These are phyloP conservation scores for Fagus sylvatica DNA, from an alignment of 306 rosid species.

Conservation along the genomic window DNA sequence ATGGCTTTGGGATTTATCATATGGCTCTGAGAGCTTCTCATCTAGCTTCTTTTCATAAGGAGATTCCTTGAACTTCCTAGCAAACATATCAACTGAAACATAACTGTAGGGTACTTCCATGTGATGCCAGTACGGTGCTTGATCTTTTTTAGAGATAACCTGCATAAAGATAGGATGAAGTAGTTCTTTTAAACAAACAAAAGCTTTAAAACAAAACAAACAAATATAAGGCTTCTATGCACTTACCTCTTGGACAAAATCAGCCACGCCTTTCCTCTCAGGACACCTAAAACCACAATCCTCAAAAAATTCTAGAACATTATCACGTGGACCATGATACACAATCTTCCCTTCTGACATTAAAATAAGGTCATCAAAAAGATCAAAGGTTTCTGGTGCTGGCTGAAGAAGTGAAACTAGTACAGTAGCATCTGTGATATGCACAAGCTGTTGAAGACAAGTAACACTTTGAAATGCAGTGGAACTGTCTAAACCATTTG, in stretches of 20 bases:
- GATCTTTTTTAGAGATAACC: slow-evolving; percentile 36
- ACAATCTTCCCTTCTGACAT: slow-evolving; percentile 44
- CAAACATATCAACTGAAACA: slow-evolving; percentile 32
- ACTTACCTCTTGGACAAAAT: background rate
- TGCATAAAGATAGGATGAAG: background rate
- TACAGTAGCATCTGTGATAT: slow-evolving; percentile 19
- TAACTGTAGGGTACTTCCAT: slow-evolving; percentile 21
- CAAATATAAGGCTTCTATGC: background rate
- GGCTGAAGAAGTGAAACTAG: slow-evolving; percentile 60
- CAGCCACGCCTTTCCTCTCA: slow-evolving; percentile 43
- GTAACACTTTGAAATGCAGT: slow-evolving; percentile 2
- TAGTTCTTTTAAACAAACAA: background rate
- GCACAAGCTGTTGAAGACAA: slow-evolving; percentile 6
- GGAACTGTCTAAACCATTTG: slow-evolving; percentile 10
- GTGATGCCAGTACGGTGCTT: slow-evolving; percentile 41
- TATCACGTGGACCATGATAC: slow-evolving; percentile 51
- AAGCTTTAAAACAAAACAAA: background rate
- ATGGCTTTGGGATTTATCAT: slow-evolving; percentile 23
- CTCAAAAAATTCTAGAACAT: slow-evolving; percentile 42
- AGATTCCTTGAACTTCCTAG: slow-evolving; percentile 34
- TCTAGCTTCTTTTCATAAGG: slow-evolving; percentile 34
- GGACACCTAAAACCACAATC: slow-evolving; percentile 54
- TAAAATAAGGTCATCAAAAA: slow-evolving; percentile 50
- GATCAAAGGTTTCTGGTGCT: slow-evolving; percentile 50
- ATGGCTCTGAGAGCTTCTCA: slow-evolving; percentile 24